Percentiles rank a stretch among this genome's conserved stretches.
Conservation (phyloP, 352 stramenopile species). For the Pythium dissimile region DNA sequence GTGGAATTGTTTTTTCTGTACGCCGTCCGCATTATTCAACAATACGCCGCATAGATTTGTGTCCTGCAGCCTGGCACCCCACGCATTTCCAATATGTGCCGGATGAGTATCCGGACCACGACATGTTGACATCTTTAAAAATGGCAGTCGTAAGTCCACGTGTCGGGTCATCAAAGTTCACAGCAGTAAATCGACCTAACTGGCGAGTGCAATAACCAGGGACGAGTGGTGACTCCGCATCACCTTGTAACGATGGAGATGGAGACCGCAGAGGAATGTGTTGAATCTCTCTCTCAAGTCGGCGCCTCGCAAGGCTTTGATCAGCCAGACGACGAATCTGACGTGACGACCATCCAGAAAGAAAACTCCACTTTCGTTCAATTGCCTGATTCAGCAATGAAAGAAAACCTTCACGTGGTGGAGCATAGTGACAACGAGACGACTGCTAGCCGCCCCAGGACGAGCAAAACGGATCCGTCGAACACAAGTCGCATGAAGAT, state of each 20-base stretch:
- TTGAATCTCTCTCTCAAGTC: constrained; percentile 16
- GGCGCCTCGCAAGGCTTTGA: background rate
- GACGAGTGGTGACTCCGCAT: constrained; percentile 29
- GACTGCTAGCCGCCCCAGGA: too few relatives aligned
- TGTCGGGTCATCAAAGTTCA: too few relatives aligned
- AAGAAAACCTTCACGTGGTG: background rate
- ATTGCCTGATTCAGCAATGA: too few relatives aligned
- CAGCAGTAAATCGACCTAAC: background rate
- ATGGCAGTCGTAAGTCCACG: constrained; percentile 25
- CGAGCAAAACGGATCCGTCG: background rate
- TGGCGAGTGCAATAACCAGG: constrained; percentile 10
- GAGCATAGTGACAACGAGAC: background rate
- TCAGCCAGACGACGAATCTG: constrained; percentile 6
- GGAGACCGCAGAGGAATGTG: constrained; percentile 26
- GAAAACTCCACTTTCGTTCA: too few relatives aligned
- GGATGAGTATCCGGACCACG: constrained; percentile 12
- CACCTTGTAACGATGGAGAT: constrained; percentile 34
- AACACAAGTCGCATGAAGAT: too few relatives aligned
- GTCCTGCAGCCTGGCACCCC: constrained; percentile 31
- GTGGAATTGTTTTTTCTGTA: too few relatives aligned
- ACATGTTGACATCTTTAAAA: constrained; percentile 23
- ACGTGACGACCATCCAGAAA: background rate
- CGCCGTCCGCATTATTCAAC: background rate
- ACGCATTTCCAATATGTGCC: constrained; percentile 27
- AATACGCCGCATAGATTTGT: constrained; percentile 1